These are phyloP conservation scores for Cercospora sp. DNA, from an alignment of 2,329 filamentous ascomycete genomes.

Conservation along the genomic window DNA sequence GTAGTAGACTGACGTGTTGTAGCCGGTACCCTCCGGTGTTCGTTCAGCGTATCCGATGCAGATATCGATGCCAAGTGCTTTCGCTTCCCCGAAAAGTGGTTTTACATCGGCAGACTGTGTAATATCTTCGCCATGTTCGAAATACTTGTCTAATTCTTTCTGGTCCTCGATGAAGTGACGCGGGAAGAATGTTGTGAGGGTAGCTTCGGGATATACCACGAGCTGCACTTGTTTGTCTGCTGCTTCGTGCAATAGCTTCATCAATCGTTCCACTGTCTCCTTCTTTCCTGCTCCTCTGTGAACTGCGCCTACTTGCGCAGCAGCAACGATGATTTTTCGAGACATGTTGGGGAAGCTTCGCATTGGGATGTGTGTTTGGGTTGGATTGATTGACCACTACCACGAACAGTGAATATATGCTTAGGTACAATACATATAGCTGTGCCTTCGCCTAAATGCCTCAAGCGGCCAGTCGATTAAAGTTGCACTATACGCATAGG, in stretches of 20 bases:
- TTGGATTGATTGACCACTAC: background rate
- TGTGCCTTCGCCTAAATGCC: background rate
- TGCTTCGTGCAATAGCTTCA: conserved; percentile 52
- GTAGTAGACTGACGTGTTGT: conserved; percentile 57
- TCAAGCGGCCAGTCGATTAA: background rate
- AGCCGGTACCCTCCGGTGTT: conserved; percentile 48
- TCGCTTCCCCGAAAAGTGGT: conserved; percentile 53
- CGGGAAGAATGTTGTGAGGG: conserved; percentile 60
- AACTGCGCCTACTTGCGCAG: conserved; percentile 56
- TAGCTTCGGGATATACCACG: conserved; percentile 57
- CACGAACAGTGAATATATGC: background rate
- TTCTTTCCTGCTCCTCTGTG: conserved; percentile 46
- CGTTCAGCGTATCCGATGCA: conserved; percentile 57
- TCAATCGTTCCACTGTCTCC: conserved; percentile 52
- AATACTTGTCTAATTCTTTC: conserved; percentile 51
- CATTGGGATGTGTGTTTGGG: background rate
- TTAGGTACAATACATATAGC: background rate
- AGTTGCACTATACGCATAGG: background rate
- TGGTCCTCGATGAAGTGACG: conserved; percentile 44
- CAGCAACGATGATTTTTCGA: conserved; percentile 52
- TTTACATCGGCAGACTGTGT: conserved; percentile 48
- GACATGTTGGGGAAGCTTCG: conserved; percentile 36
- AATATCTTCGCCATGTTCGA: conserved; percentile 52
- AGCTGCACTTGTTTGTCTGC: conserved; percentile 50
- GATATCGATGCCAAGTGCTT: conserved; percentile 53